Percentiles rank a stretch among this genome's conserved stretches.
These are phyloP conservation scores for Penicillium brasilianum DNA, from an alignment of 2,329 filamentous ascomycete genomes.

Conservation along the genomic window DNA sequence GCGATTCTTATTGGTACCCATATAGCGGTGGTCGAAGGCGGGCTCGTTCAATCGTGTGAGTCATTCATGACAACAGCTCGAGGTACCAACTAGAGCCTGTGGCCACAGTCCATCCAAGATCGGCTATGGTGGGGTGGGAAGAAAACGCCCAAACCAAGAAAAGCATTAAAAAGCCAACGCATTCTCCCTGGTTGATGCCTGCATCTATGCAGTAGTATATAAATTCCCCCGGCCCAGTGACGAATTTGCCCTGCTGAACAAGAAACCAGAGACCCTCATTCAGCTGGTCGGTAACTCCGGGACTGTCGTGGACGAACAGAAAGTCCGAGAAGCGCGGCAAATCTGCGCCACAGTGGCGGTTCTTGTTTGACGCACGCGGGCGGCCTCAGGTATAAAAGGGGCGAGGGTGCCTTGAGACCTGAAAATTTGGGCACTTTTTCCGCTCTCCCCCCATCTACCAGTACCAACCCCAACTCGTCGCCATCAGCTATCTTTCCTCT, in stretches of 20 bases:
- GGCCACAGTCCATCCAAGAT: not conserved
- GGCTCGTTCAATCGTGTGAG: not conserved
- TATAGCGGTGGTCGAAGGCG: not conserved
- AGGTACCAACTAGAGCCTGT: not conserved
- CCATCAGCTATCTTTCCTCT: not conserved
- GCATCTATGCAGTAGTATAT: slow-evolving; percentile 19
- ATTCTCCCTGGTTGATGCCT: slow-evolving; percentile 5
- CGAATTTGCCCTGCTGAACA: slow-evolving; percentile 10
- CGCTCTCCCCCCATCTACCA: slow-evolving; percentile 1
- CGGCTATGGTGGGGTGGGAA: not conserved
- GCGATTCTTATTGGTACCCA: not conserved
- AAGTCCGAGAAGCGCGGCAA: slow-evolving; percentile 10
- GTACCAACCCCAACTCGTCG: slow-evolving; percentile 2
- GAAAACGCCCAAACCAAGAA: not conserved
- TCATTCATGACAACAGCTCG: not conserved
- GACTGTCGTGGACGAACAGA: slow-evolving; percentile 3
- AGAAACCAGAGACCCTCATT: not conserved
- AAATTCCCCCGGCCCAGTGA: slow-evolving; percentile 7
- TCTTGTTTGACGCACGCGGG: not conserved
- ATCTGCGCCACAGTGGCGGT: slow-evolving; percentile 28
- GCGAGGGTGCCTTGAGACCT: slow-evolving; percentile 12
- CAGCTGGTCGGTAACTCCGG: slow-evolving; percentile 19
- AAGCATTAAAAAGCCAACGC: slow-evolving; percentile 12
- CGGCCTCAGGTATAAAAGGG: slow-evolving; percentile 12
- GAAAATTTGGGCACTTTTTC: slow-evolving; percentile 9